Conservation (phyloP, 192 early-diverging fungal species). For the Bifiguratus adelaidae region DNA sequence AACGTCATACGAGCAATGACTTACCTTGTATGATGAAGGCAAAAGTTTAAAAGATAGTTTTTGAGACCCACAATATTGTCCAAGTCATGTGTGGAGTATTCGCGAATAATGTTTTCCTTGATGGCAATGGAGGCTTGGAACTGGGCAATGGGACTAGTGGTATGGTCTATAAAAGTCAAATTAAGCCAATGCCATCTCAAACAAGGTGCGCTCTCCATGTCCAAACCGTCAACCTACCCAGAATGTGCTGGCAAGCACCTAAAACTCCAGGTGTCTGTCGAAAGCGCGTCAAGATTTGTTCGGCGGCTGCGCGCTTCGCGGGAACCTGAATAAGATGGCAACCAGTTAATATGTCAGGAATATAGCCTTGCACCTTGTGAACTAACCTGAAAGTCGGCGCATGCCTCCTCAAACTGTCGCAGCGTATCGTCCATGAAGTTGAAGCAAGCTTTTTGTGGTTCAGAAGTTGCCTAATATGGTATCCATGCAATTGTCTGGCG, state of each 20-base stretch:
- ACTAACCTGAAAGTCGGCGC: conserved; percentile 38
- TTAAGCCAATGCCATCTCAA: neutral
- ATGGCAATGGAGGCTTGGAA: conserved; percentile 53
- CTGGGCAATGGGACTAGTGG: conserved; percentile 35
- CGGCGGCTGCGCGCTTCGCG: conserved; percentile 35
- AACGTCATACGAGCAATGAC: neutral
- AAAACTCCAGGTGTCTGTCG: conserved; percentile 42
- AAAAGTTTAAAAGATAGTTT: conserved; percentile 45
- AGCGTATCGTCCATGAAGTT: no score
- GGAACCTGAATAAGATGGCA: conserved; percentile 21
- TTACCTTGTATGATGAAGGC: conserved; percentile 34
- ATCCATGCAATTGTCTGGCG: no score
- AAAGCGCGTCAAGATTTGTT: conserved; percentile 34
- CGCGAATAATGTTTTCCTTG: conserved; percentile 37
- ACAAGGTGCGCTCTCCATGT: neutral
- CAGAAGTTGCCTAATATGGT: no score
- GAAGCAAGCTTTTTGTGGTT: no score
- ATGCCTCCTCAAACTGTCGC: conserved; percentile 38
- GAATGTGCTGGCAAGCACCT: conserved; percentile 46
- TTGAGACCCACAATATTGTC: conserved; percentile 41
- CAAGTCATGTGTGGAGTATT: conserved; percentile 39
- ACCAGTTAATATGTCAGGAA: neutral
- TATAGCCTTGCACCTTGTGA: neutral
- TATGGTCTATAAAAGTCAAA: conserved; percentile 31
- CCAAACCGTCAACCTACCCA: conserved; percentile 26